These are phyloP conservation scores for Myrmaecium sp. DNA, from an alignment of 2,329 filamentous ascomycete genomes.

Conservation along the genomic window DNA sequence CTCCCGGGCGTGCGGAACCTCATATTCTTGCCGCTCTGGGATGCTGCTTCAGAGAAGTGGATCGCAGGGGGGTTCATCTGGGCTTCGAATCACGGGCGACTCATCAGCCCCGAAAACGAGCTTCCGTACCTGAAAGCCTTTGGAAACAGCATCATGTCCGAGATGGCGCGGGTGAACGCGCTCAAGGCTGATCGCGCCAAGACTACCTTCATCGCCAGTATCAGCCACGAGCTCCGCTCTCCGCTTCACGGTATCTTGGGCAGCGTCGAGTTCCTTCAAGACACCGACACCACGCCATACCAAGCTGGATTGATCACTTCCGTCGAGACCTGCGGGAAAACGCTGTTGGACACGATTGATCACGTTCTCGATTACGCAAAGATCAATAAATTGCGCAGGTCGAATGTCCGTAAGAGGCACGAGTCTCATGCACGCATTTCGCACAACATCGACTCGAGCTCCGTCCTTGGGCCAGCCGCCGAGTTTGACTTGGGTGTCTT, in stretches of 20 bases:
- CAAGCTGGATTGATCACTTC: constrained; percentile 6
- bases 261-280: constrained; percentile 6
- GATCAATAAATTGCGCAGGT: constrained; percentile 17
- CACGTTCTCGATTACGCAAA: constrained; percentile 17
- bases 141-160: constrained; percentile 38
- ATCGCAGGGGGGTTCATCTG: constrained; percentile 4
- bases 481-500: constrained; percentile 2
- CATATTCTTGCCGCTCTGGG: constrained; percentile 4
- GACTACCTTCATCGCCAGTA: constrained; percentile 24
- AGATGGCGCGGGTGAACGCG: constrained; percentile 36
- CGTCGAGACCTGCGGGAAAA: constrained; percentile 23
- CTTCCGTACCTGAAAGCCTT: constrained; percentile 3
- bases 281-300: constrained; percentile 5
- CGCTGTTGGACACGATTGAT: constrained; percentile 24
- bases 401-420: constrained; percentile 6
- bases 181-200: constrained; percentile 23
- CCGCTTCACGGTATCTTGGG: constrained; percentile 4
- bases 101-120: constrained; percentile 5
- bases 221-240: constrained; percentile 18
- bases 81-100: constrained; percentile 4
- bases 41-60: constrained; percentile 4
- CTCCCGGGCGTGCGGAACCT: constrained; percentile 5
- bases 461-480: constrained; percentile 3
- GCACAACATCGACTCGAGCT: constrained; percentile 3
- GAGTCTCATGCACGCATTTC: constrained; percentile 1